Evolutionary conservation across 1,139 yeast genomes (phyloP).

Genomic region (Geotrichum cucujoidarum): DNA sequence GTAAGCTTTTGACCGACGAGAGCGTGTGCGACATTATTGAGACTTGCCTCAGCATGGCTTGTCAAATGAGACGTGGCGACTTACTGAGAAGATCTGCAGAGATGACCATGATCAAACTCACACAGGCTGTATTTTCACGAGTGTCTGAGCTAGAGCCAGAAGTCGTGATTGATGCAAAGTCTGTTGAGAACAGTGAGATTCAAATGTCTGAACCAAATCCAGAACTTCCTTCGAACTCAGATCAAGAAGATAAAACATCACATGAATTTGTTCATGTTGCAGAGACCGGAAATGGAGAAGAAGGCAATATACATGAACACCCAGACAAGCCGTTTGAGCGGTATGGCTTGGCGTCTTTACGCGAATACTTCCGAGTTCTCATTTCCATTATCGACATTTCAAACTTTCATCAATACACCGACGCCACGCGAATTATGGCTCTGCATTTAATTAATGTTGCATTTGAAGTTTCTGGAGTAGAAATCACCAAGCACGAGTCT

Average conservation of each 20-base stretch:
- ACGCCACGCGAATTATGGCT: conserved; percentile 80
- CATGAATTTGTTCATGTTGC: conserved; percentile 5
- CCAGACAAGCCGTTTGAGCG: conserved; percentile 36
- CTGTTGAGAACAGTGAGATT: conserved; percentile 16
- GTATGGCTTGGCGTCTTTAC: conserved; percentile 62
- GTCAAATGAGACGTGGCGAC: conserved; percentile 88
- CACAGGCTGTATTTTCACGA: conserved; percentile 57
- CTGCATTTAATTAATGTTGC: conserved; percentile 70
- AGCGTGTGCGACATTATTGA: conserved; percentile 85
- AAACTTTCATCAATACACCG: conserved; percentile 80
- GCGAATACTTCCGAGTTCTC: conserved; percentile 66
- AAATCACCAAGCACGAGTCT: conserved; percentile 60
- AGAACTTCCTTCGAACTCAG: not conserved
- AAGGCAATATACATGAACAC: not conserved
- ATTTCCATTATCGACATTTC: conserved; percentile 82
- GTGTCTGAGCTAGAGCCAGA: conserved; percentile 55
- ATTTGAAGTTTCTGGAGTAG: conserved; percentile 73
- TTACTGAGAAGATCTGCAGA: conserved; percentile 87
- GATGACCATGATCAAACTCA: conserved; percentile 65
- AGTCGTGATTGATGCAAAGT: conserved; percentile 24
- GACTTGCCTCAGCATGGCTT: conserved; percentile 86
- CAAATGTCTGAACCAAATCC: conserved; percentile 17
- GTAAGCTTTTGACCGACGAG: conserved; percentile 67
- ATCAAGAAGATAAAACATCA: not conserved
- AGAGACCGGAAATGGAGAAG: not conserved